Percentiles rank a stretch among this genome's conserved stretches.
Conservation (phyloP, 2,329 filamentous ascomycete species). For the Xylariomycetidae sp. region DNA sequence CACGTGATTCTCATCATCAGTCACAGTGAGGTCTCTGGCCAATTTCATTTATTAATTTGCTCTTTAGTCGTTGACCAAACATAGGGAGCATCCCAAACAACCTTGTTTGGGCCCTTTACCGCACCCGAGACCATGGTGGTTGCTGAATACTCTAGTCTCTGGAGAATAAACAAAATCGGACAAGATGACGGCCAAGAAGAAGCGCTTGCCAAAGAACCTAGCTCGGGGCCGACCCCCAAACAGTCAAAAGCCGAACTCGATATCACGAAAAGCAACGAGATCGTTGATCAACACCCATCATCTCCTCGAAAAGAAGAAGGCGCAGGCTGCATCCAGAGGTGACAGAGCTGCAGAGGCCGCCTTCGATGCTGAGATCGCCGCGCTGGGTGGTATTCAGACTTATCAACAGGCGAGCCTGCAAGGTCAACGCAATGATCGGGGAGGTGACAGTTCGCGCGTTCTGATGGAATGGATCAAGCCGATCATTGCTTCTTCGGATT, state of each 20-base stretch:
- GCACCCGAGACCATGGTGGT: no score
- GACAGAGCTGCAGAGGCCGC: conserved; percentile 42
- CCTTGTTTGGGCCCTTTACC: no score
- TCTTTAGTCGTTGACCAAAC: no score
- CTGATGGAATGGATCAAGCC: conserved; percentile 59
- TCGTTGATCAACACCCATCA: conserved; percentile 63
- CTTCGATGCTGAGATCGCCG: conserved; percentile 49
- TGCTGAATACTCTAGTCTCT: no score
- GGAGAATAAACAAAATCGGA: no score
- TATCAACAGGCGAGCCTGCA: conserved; percentile 68
- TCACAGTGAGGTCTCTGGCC: no score
- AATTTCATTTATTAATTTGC: no score
- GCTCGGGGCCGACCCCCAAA: conserved; percentile 54
- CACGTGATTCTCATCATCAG: no score
- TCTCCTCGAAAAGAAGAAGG: conserved; percentile 57
- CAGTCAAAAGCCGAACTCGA: conserved; percentile 47
- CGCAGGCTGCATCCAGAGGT: conserved; percentile 50
- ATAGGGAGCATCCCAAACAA: no score
- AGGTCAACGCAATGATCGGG: conserved; percentile 60
- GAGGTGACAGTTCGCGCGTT: conserved; percentile 62
- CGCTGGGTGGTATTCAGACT: conserved; percentile 55
- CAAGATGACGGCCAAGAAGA: no score
- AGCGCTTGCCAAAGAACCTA: conserved; percentile 40
- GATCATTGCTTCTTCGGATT: conserved; percentile 20
- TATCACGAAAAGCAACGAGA: conserved; percentile 61